Evolutionary conservation across 2,329 filamentous ascomycete species (phyloP).

Genomic region (Leptographium flavum): DNA sequence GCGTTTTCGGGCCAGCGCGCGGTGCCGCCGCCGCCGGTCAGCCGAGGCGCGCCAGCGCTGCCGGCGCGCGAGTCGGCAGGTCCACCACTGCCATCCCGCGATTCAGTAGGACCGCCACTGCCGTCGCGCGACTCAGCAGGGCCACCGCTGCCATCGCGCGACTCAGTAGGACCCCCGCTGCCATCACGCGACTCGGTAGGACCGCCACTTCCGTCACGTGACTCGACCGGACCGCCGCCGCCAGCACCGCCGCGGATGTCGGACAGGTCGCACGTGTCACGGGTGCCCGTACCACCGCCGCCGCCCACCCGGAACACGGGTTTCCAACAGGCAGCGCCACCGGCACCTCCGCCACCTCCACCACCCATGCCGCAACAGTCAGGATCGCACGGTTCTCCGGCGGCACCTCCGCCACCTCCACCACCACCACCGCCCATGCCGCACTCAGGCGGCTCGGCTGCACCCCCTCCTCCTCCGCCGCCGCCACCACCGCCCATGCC

Average conservation of each 20-base stretch:
- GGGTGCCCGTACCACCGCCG: slow-evolving; percentile 18
- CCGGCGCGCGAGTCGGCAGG: neutral
- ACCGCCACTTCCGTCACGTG: no score
- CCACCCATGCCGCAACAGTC: neutral
- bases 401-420: neutral
- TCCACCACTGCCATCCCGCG: slow-evolving; percentile 16
- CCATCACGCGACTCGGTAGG: slow-evolving; percentile 22
- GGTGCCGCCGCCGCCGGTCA: slow-evolving; percentile 62
- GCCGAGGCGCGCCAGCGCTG: slow-evolving; percentile 30
- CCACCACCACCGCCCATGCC: neutral
- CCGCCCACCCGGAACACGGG: neutral
- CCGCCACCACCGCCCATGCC: slow-evolving; percentile 4
- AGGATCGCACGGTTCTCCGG: neutral
- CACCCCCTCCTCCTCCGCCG: slow-evolving; percentile 19
- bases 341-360: neutral
- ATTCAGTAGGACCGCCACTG: slow-evolving; percentile 22
- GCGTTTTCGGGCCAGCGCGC: slow-evolving; percentile 57
- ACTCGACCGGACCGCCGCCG: no score
- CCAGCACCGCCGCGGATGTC: slow-evolving; percentile 26
- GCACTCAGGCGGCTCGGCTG: neutral
- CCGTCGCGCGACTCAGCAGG: no score
- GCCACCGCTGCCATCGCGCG: slow-evolving; percentile 1
- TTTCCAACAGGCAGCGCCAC: neutral
- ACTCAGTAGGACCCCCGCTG: slow-evolving; percentile 12
- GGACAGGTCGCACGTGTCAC: neutral